Evolutionary conservation across 2,329 filamentous ascomycete species (phyloP).

Genomic region (Clonostachys byssicola): DNA sequence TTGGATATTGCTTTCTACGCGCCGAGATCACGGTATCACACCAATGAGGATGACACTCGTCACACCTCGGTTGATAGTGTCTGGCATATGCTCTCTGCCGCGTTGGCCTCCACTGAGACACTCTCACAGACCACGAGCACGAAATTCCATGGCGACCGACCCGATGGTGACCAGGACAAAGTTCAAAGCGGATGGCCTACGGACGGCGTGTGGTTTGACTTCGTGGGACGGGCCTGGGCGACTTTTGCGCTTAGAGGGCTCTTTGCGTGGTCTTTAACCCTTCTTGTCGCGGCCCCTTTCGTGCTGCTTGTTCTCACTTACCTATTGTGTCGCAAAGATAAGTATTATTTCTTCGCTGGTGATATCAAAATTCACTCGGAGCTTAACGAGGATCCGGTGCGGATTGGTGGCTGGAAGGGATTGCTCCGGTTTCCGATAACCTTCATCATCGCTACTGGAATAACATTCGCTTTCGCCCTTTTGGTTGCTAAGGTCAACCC

Average conservation of each 20-base stretch:
- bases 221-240: slow-evolving; percentile 77
- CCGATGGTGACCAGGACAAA: slow-evolving; percentile 52
- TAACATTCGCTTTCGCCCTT: slow-evolving; percentile 70
- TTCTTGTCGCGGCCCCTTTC: slow-evolving; percentile 77
- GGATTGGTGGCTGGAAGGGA: slow-evolving; percentile 73
- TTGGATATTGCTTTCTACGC: slow-evolving; percentile 90
- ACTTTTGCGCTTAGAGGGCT: slow-evolving; percentile 77
- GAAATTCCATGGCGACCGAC: slow-evolving; percentile 58
- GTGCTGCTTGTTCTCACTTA: slow-evolving; percentile 66
- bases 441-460: slow-evolving; percentile 60
- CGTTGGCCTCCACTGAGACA: slow-evolving; percentile 68
- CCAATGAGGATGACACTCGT: slow-evolving; percentile 77
- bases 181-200: slow-evolving; percentile 63
- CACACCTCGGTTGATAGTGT: slow-evolving; percentile 70
- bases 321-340: slow-evolving; percentile 66
- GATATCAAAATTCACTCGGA: slow-evolving; percentile 48
- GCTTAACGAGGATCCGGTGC: slow-evolving; percentile 56
- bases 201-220: slow-evolving; percentile 86
- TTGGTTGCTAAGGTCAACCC: slow-evolving; percentile 82
- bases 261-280: slow-evolving; percentile 81
- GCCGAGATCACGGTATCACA: slow-evolving; percentile 85
- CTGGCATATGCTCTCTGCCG: slow-evolving; percentile 93
- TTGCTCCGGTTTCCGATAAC: slow-evolving; percentile 81
- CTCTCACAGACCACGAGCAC: slow-evolving; percentile 66
- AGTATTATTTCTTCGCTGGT: slow-evolving; percentile 82